Base-by-base conservation (phyloP, 768 basidiomycete species). In the Lactarius sanguifluus region DNA sequence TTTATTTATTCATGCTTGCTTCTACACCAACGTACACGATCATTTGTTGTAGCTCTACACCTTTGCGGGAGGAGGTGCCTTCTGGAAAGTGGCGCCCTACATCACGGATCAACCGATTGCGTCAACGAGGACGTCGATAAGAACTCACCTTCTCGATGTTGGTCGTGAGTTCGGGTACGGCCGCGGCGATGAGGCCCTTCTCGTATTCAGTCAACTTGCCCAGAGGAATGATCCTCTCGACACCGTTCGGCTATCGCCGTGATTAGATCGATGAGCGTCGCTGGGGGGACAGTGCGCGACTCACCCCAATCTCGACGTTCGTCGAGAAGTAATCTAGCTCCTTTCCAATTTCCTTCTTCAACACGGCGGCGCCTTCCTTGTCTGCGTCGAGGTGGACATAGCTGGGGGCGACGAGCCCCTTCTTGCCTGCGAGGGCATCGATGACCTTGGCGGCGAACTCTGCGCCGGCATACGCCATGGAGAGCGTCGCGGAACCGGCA, bases 401-500 rank as follows among this genome's bases (percentile, higher is more conserved):
- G 68, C 87, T 90, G 4, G 94, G 95, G 1, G 87, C 84, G 62
- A 93, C 78, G 72, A 96, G 87, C 64, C 90, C 91, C 79, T 90
- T 91, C 82, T 95, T 93, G 71, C 95, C 94, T 67, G 88, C 89
- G 70, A 92, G 61, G 25, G 96, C 96, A 52, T 87, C 85, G 73
- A 98, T 82, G 73, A 98, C 80, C 74, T 93, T 91, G 71, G 77
- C 77, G 34, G 94, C 86, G 73, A 98, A 98, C 78, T 94, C 88
- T 59, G 91, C 92, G 65, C 95, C 96, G 60, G 96, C 92, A 72
- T 90, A 94, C 1, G 94, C 94, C 95, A 98, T 98, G 40, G 92
- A 94, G 64, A 96, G 86, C n/a, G 95, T 97, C 10, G 96, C 96
- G 38, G 93, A 95, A 55, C 97, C 97, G 61, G 88, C 87, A 70